These are phyloP conservation scores for Nigrograna mackinnonii DNA, from an alignment of 2,329 filamentous ascomycete species.

Conservation along the genomic window DNA sequence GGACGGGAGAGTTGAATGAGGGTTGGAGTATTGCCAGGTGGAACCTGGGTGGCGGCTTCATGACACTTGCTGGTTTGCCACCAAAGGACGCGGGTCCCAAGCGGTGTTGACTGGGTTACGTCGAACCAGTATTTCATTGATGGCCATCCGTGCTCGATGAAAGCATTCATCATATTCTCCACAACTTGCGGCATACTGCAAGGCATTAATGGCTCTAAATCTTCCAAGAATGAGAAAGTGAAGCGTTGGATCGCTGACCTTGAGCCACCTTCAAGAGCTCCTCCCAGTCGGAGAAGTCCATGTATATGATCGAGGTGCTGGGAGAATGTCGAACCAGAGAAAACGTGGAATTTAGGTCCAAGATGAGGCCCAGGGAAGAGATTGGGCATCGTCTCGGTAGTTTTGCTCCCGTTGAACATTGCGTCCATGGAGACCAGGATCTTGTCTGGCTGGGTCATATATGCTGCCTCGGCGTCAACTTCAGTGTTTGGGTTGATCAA, in stretches of 20 bases:
- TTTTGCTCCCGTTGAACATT: not conserved
- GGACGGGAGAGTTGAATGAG: not conserved
- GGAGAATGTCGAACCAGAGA: not conserved
- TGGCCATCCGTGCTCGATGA: not conserved
- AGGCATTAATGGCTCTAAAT: not conserved
- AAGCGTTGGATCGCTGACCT: not conserved
- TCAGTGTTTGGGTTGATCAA: not conserved
- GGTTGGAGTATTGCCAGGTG: not conserved
- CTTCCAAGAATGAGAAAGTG: not conserved
- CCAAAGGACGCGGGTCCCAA: not conserved
- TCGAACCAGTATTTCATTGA: not conserved
- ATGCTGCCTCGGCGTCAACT: not conserved
- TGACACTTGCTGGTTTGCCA: not conserved
- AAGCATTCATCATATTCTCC: not conserved
- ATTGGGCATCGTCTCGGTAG: not conserved
- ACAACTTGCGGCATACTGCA: not conserved
- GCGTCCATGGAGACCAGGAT: not conserved
- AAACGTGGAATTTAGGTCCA: not conserved
- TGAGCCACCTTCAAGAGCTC: not conserved
- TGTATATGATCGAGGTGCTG: not conserved
- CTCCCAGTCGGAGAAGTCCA: not conserved
- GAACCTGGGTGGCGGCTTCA: not conserved
- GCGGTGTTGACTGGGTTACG: not conserved
- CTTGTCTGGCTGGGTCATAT: not conserved
- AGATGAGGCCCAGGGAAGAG: not conserved